phyloP scores from a whole-genome alignment of 495 filamentous ascomycete genomes.

The Aspergillus nanangensis region DNA sequence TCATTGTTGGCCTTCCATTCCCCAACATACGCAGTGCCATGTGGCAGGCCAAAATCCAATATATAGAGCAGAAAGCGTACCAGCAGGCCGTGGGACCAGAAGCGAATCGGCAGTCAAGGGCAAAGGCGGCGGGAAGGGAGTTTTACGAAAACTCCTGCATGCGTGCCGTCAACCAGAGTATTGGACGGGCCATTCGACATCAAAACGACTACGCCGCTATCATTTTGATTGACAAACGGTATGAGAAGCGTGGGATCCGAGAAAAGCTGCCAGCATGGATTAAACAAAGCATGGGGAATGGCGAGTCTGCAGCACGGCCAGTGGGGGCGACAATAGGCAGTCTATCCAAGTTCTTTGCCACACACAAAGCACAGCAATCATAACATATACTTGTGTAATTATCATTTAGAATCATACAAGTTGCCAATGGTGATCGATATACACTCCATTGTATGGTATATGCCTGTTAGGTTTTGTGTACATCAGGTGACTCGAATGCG shows the following conservation, averaged over 20 bases:
- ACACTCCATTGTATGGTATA: too few species aligned
- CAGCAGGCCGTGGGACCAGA: conserved; percentile 34
- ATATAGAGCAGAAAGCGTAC: conserved; percentile 68
- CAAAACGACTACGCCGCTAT: conserved; percentile 86
- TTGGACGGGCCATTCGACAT: conserved; percentile 89
- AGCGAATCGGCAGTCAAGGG: conserved; percentile 24
- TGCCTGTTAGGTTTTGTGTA: too few species aligned
- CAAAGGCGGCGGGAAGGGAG: conserved; percentile 67
- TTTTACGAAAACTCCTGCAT: conserved; percentile 97
- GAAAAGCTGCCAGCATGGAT: conserved; percentile 90
- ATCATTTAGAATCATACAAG: background rate
- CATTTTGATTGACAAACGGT: conserved; percentile 76
- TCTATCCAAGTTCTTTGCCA: conserved; percentile 34
- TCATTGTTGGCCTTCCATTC: conserved; percentile 88
- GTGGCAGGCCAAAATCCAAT: conserved; percentile 87
- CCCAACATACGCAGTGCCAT: conserved; percentile 86
- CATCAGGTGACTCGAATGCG: too few species aligned
- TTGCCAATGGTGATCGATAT: background rate
- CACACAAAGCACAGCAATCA: conserved; percentile 3
- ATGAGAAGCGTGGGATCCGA: conserved; percentile 61
- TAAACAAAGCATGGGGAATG: conserved; percentile 36
- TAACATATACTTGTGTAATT: background rate
- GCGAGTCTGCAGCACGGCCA: conserved; percentile 17
- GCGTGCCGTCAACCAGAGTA: conserved; percentile 94
- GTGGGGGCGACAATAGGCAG: conserved; percentile 25